Percentiles rank a stretch among this genome's conserved stretches.
phyloP scores from a whole-genome alignment of 257 asterid genomes.

The Plantago elongata region DNA sequence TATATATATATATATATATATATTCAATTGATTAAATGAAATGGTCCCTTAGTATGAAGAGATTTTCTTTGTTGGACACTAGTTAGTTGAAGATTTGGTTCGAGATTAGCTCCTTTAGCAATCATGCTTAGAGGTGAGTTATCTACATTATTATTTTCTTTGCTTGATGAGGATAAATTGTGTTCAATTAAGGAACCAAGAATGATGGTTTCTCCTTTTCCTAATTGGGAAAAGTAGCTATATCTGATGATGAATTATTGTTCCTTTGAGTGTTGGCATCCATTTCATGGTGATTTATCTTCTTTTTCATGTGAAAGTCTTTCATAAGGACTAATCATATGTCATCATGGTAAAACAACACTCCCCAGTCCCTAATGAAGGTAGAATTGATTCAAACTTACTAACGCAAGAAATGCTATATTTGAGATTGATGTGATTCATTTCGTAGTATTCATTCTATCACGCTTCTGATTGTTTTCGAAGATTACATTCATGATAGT shows the following conservation, averaged over 20 bases:
- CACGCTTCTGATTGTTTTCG: too few relatives aligned
- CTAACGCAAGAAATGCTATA: too few relatives aligned
- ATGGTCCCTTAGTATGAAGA: conserved; percentile 9
- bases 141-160: not conserved
- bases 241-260: not conserved
- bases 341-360: not conserved
- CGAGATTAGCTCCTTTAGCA: not conserved
- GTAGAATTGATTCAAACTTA: too few relatives aligned
- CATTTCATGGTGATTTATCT: not conserved
- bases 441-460: too few relatives aligned
- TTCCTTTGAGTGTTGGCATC: not conserved
- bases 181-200: not conserved
- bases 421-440: too few relatives aligned
- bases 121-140: not conserved
- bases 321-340: not conserved
- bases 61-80: not conserved
- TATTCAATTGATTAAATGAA: not conserved
- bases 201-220: not conserved
- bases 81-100: not conserved
- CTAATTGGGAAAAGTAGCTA: not conserved
- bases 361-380: not conserved
- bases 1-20: too few relatives aligned
- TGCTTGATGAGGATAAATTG: conserved; percentile 1
- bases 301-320: not conserved
- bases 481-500: too few relatives aligned